These are phyloP conservation scores for Logfia minima DNA, from an alignment of 129 eudicot genomes.

Conservation along the genomic window DNA sequence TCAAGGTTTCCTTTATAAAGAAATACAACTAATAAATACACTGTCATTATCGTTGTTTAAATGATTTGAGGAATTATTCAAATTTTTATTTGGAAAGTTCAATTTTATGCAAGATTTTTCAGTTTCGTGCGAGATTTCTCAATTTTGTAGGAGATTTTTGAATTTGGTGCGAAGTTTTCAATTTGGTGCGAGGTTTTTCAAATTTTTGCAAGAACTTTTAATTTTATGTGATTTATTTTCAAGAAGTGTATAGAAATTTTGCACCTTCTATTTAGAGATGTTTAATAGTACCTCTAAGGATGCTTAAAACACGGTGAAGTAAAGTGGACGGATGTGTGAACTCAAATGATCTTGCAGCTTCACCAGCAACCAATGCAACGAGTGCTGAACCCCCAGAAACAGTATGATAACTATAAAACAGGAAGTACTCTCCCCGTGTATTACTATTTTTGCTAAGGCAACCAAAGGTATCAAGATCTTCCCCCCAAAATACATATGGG, in stretches of 20 bases:
- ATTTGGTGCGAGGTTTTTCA: too few species aligned
- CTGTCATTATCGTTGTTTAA: background rate
- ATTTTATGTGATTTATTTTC: background rate
- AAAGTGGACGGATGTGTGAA: conserved; percentile 50
- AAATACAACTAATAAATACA: too few species aligned
- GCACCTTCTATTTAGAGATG: conserved; percentile 18
- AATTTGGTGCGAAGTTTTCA: background rate
- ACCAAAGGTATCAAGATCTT: conserved; percentile 93
- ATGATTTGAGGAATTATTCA: too few species aligned
- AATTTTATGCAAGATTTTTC: too few species aligned
- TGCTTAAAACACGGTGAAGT: conserved; percentile 67
- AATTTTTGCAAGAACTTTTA: background rate
- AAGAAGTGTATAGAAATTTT: background rate
- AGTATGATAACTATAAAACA: conserved; percentile 91
- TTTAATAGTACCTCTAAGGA: conserved; percentile 70
- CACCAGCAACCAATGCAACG: conserved; percentile 89
- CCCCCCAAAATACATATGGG: conserved; percentile 84
- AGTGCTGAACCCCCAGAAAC: conserved; percentile 91
- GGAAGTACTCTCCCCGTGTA: conserved; percentile 72
- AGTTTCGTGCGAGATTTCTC: too few species aligned
- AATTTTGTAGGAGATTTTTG: too few species aligned
- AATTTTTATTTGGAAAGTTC: too few species aligned
- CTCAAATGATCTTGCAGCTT: conserved; percentile 83
- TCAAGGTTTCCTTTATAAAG: background rate
- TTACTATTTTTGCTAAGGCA: conserved; percentile 54